Percentiles rank a stretch among this genome's conserved stretches.
Evolutionary conservation across 2,329 filamentous ascomycete genomes (phyloP).

Genomic region (Blumeria hordei): DNA sequence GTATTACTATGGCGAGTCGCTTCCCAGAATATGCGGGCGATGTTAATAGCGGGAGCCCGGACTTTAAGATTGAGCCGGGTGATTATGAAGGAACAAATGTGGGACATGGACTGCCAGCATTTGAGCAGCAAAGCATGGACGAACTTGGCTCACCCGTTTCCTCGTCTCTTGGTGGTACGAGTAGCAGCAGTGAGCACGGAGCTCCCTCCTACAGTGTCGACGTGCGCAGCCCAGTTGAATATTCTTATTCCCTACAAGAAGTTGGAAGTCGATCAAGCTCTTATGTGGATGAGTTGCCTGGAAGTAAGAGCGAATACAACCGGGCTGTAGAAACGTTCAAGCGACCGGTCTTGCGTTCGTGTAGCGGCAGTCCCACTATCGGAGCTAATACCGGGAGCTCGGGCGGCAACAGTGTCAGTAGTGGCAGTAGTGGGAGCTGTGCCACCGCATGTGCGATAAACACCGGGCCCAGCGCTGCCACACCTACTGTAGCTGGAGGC

Average conservation of each 20-base stretch:
- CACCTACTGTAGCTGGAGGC: too few relatives aligned
- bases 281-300: background rate
- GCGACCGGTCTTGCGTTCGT: background rate
- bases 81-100: background rate
- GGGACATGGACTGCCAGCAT: background rate
- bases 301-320: background rate
- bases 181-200: background rate
- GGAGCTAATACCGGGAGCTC: background rate
- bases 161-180: background rate
- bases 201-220: background rate
- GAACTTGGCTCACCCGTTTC: background rate
- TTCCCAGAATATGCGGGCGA: conserved; percentile 11
- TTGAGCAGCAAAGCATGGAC: background rate
- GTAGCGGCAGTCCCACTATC: background rate
- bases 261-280: background rate
- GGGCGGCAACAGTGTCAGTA: too few relatives aligned
- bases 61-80: conserved; percentile 12
- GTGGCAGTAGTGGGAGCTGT: too few relatives aligned
- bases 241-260: background rate
- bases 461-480: too few relatives aligned
- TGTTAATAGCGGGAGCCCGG: conserved; percentile 8
- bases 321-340: background rate
- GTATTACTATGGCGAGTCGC: conserved; percentile 20
- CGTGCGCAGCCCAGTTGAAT: background rate
- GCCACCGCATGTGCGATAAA: too few relatives aligned